Base-by-base conservation (phyloP, 2,329 filamentous ascomycete genomes). In the Coccinonectria pachysandricola region DNA sequence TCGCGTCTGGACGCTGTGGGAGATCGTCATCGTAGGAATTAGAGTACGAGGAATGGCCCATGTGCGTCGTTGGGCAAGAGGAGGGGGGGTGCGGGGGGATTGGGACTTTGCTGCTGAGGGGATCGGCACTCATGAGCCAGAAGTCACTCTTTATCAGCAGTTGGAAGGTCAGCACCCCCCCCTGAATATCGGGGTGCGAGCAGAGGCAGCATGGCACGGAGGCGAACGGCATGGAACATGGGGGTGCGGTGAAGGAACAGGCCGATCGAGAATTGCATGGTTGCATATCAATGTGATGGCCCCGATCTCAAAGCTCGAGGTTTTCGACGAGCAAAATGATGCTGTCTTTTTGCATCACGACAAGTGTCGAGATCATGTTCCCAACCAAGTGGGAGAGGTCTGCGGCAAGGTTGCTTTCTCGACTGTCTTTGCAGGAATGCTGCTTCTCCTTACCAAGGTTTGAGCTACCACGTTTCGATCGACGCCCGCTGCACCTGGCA, bases 101-200 rank as follows among this genome's bases (percentile, higher is more conserved):
- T 39, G 43, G 31, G 28, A 10, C 30, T 24, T 30, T 23, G 26
- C 29, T 19, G 19, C 29, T 32, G 35, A 26, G 31, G 34, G 34
- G 37, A 46, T 46, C 37, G 39, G 28, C 38, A 30, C 28, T 31
- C 24, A 32, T 30, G 42, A 45, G 42, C 44, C 40, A 46, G 37
- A 48, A 43, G 43, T 46, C 37, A 36, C 37, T 41, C 25, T 31
- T 23, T 33, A 41, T 40, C 38, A 34, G 35, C 24, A 21, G 24
- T 34, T 42, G 31, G 36, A 11, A 27, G 26, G 18, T 19, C n/a
- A 30, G 29, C 12, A 29, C 25, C 21, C 15, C 12, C 5, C 9
- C 15, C 19, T 12, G n/a, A 21, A 11, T 13, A 17, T 14, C 8
- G 19, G 28, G 21, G 24, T 16, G 24, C 27, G 24, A 23, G 10